These are phyloP conservation scores for Litsea cubeba DNA, from an alignment of 164 flowering plant genomes.

Conservation along the genomic window DNA sequence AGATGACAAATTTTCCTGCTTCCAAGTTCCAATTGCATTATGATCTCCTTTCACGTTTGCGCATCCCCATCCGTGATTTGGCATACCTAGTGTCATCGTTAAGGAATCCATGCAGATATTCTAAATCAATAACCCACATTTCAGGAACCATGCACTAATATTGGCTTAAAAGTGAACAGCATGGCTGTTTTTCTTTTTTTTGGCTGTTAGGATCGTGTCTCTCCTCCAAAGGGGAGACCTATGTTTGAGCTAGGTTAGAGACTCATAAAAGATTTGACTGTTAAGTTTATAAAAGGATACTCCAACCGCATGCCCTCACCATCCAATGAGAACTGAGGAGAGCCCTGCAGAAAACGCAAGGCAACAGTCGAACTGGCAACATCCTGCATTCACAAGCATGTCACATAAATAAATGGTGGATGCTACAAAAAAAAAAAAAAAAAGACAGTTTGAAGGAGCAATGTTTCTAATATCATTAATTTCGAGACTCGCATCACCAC, in stretches of 20 bases:
- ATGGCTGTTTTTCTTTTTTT: too few species aligned
- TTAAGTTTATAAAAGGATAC: constrained; percentile 56
- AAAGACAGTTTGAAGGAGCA: neutral
- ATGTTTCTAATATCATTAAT: neutral
- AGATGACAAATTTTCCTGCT: neutral
- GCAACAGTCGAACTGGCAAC: constrained; percentile 65
- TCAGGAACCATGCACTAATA: neutral
- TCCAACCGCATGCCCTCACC: constrained; percentile 86
- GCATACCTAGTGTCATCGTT: constrained; percentile 57
- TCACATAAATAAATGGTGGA: neutral
- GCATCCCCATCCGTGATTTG: constrained; percentile 84
- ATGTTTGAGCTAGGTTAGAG: neutral
- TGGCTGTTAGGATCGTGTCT: too few species aligned
- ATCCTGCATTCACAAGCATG: constrained; percentile 46
- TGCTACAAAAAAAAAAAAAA: neutral
- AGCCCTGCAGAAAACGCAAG: constrained; percentile 61
- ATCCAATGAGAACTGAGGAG: constrained; percentile 56
- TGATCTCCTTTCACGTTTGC: constrained; percentile 26
- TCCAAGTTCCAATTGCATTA: neutral
- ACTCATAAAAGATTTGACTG: too few species aligned
- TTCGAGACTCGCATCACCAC: neutral
- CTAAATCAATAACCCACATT: neutral
- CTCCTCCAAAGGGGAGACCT: too few species aligned
- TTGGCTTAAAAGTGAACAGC: neutral
- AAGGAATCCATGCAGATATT: constrained; percentile 18